A percentile compares a stretch with the other conserved stretches of the same genome.
Conservation (phyloP, 495 filamentous ascomycete species). For the Aspergillus kassunensis region DNA sequence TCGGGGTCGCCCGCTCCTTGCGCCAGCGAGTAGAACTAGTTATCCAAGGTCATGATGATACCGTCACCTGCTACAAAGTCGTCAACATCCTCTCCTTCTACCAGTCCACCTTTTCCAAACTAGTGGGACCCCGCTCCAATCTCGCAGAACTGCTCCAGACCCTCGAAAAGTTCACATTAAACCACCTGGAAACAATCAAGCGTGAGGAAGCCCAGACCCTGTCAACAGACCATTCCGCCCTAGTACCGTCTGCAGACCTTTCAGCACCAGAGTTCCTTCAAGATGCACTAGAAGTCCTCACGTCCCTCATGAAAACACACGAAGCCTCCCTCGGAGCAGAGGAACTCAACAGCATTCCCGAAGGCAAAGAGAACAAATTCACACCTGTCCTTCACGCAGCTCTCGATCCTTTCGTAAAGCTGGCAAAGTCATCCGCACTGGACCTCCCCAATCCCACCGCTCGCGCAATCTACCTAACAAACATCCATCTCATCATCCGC, state of each 20-base stretch:
- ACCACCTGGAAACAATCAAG: constrained; percentile 76
- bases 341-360: constrained; percentile 40
- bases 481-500: constrained; percentile 64
- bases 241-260: constrained; percentile 52
- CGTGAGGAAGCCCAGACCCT: constrained; percentile 71
- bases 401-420: constrained; percentile 78
- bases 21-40: constrained; percentile 85
- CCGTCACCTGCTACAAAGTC: constrained; percentile 82
- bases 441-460: constrained; percentile 52
- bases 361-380: constrained; percentile 47
- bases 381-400: constrained; percentile 74
- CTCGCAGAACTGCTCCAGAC: constrained; percentile 64
- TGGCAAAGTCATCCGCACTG: constrained; percentile 65
- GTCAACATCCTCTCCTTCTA: constrained; percentile 89
- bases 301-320: constrained; percentile 73
- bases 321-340: constrained; percentile 70
- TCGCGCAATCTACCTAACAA: constrained; percentile 73
- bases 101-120: constrained; percentile 71
- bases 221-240: constrained; percentile 63
- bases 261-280: constrained; percentile 78
- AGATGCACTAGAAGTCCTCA: constrained; percentile 72
- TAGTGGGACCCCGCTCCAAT: constrained; percentile 66
- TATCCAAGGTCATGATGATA: constrained; percentile 87
- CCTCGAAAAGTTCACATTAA: constrained; percentile 73
- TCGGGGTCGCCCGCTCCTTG: constrained; percentile 70